Base-by-base conservation (phyloP, 306 rosid genomes). In the Vigna mungo region DNA sequence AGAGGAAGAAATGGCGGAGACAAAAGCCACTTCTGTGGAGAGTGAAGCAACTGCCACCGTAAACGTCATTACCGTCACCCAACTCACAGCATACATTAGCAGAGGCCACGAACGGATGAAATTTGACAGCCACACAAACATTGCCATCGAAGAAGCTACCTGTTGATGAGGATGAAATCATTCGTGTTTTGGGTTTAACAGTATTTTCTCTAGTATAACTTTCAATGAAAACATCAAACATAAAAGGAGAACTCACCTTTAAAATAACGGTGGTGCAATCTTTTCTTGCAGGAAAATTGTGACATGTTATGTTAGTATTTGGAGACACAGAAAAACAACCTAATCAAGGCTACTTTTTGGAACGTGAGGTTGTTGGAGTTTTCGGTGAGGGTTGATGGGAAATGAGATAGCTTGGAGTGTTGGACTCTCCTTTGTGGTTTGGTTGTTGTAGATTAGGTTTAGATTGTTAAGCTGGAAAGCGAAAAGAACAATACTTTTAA, bases 21-120 rank as follows among this genome's bases (percentile, higher is more conserved):
- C 88, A 51, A 90, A 93, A 8, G 96, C 90, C 32, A 91, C 72
- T 77, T 93, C 96, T 1, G 96, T 86, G 2, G 93, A 78, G 47
- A 91, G 85, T 7, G 95, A 89, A 18, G 91, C 92, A 61, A 89
- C 76, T 3, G 90, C 93, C 74, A 93, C 96, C n/a, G 86, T 87
- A 16, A 89, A 59, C 7, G 86, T 80, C 32, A 93, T 82, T 7
- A 83, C 75, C 10, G 81, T 25, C 2, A 90, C 88, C 98, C 98
- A 93, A 1, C 79, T 59, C 55, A 76, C 74, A 2, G 91, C 85
- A 72, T 85, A 93, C 67, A 79, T 36, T 27, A 90, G 73, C 15
- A 88, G 60, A 6, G 94, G 91, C 86, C 90, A 79, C 7, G 64
- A 20, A 80, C 53, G 78, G 71, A 78, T 49, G 76, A 82, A 78